These are phyloP conservation scores for Cryptococcus amylolentus DNA, from an alignment of 1,284 basidiomycete genomes.

Conservation along the genomic window DNA sequence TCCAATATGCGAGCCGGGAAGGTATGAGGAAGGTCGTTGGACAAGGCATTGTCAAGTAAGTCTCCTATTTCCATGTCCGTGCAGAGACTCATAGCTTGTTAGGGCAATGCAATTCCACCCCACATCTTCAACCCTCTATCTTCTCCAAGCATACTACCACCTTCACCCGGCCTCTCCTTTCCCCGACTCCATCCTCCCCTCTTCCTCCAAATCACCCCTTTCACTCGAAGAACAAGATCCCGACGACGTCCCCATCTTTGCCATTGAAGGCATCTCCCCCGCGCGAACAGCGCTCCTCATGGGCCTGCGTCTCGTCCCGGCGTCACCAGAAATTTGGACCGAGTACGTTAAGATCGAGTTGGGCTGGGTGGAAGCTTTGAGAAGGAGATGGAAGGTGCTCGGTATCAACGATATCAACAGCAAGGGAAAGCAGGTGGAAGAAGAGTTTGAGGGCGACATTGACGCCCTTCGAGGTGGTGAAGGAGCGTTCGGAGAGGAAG, in stretches of 20 bases:
- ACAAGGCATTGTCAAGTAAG: conserved; percentile 62
- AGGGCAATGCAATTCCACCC: conserved; percentile 86
- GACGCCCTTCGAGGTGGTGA: conserved; percentile 38
- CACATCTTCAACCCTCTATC: conserved; percentile 71
- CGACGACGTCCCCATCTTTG: conserved; percentile 26
- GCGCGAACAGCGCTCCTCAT: conserved; percentile 81
- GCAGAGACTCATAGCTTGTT: conserved; percentile 5
- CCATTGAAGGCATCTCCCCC: conserved; percentile 52
- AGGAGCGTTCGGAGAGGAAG: conserved; percentile 46
- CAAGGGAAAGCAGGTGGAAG: neutral
- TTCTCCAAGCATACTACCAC: conserved; percentile 82
- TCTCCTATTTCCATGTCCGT: neutral
- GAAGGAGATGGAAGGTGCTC: conserved; percentile 71
- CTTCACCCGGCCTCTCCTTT: conserved; percentile 67
- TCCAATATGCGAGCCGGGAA: conserved; percentile 74
- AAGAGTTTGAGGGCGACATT: conserved; percentile 15
- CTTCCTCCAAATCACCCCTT: conserved; percentile 26
- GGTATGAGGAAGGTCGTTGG: conserved; percentile 77
- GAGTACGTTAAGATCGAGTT: conserved; percentile 91
- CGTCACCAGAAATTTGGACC: conserved; percentile 71
- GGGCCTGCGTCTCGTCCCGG: conserved; percentile 71
- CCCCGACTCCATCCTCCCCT: conserved; percentile 47
- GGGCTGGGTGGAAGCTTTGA: conserved; percentile 77
- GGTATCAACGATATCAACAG: conserved; percentile 32
- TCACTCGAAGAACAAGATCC: conserved; percentile 20